These are phyloP conservation scores for Ascochyta rabiei DNA, from an alignment of 2,329 filamentous ascomycete genomes.

Conservation along the genomic window DNA sequence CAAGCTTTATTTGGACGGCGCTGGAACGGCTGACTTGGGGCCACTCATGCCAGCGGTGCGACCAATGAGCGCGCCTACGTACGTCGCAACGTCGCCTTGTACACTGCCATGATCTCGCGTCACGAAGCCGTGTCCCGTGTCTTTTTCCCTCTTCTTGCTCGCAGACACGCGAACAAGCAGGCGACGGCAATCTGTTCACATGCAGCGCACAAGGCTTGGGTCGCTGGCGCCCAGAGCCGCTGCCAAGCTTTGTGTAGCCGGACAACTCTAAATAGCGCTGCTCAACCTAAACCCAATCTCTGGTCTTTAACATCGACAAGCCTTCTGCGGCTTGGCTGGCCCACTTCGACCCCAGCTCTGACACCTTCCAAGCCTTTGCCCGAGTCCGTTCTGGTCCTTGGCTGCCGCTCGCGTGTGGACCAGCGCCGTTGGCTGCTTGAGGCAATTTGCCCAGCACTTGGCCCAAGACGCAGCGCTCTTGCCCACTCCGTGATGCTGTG, in stretches of 20 bases:
- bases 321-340: constrained; percentile 38
- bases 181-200: constrained; percentile 15
- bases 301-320: constrained; percentile 44
- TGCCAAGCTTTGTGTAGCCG: constrained; percentile 35
- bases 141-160: not conserved
- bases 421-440: constrained; percentile 15
- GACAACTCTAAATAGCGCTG: constrained; percentile 34
- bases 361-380: constrained; percentile 34
- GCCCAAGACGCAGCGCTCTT: constrained; percentile 22
- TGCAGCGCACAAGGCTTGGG: constrained; percentile 13
- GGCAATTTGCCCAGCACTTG: constrained; percentile 35
- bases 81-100: constrained; percentile 9
- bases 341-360: constrained; percentile 24
- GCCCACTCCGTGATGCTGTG: constrained; percentile 19
- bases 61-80: constrained; percentile 14
- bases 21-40: constrained; percentile 34
- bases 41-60: constrained; percentile 22
- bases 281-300: constrained; percentile 43
- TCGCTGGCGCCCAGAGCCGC: constrained; percentile 28
- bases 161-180: not conserved
- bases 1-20: constrained; percentile 49
- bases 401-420: constrained; percentile 20
- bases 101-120: not conserved
- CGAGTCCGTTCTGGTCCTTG: constrained; percentile 34
- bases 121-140: not conserved